phyloP scores from a whole-genome alignment of 2,329 filamentous ascomycete genomes.

The Neocucurbitaria cava region DNA sequence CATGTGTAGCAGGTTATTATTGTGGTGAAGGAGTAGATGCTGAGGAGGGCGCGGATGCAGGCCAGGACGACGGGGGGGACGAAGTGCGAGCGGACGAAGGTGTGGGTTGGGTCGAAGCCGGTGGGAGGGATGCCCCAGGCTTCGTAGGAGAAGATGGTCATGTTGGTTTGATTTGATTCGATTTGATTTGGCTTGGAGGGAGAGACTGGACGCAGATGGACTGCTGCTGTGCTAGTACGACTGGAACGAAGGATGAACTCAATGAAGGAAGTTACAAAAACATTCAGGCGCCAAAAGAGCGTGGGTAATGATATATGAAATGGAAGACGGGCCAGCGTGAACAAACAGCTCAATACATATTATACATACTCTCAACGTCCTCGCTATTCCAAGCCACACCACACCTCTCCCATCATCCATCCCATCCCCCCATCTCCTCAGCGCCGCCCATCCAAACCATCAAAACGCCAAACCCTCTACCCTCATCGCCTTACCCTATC shows the following conservation, averaged over 20 bases:
- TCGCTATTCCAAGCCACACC: not conserved
- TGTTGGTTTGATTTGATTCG: too few species aligned
- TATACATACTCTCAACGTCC: not conserved
- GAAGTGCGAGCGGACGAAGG: slow-evolving; percentile 81
- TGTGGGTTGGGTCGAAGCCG: slow-evolving; percentile 57
- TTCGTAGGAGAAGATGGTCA: slow-evolving; percentile 26
- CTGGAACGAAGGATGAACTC: not conserved
- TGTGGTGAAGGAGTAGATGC: slow-evolving; percentile 71
- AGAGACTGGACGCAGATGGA: not conserved
- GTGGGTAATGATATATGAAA: not conserved
- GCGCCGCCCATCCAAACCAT: not conserved
- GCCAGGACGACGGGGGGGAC: slow-evolving; percentile 69
- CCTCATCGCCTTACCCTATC: slow-evolving; percentile 2
- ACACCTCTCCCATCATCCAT: not conserved
- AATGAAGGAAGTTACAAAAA: not conserved
- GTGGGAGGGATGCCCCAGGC: slow-evolving; percentile 24
- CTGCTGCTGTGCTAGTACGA: not conserved
- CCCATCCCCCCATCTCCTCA: not conserved
- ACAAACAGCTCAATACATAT: not conserved
- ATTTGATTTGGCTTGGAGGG: too few species aligned
- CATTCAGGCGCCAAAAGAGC: not conserved
- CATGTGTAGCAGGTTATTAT: slow-evolving; percentile 72
- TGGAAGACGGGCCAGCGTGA: not conserved
- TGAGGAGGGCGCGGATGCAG: slow-evolving; percentile 56
- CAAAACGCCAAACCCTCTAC: not conserved